These are phyloP conservation scores for Xanthoceras sorbifolium DNA, from an alignment of 345 rosid genomes.

Conservation along the genomic window DNA sequence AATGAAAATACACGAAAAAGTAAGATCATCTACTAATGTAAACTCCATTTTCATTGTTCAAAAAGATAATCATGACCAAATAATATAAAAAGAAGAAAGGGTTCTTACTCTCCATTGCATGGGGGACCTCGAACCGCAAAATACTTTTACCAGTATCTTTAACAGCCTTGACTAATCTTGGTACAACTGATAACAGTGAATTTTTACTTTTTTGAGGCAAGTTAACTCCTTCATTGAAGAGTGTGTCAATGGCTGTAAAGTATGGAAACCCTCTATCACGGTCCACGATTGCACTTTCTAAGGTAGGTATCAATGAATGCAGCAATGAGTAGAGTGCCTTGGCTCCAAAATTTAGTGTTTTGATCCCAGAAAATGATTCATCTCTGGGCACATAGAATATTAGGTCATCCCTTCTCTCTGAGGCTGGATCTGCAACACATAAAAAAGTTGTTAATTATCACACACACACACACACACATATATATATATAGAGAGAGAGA, in stretches of 20 bases:
- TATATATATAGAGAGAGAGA: no score
- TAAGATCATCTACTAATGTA: background rate
- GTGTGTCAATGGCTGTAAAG: slow-evolving; percentile 61
- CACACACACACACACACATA: no score
- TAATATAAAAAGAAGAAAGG: background rate
- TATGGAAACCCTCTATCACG: slow-evolving; percentile 52
- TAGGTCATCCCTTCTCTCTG: slow-evolving; percentile 44
- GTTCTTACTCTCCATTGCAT: slow-evolving; percentile 44
- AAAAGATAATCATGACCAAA: no score
- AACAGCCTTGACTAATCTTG: slow-evolving; percentile 53
- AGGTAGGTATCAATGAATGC: slow-evolving; percentile 54
- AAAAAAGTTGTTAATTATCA: background rate
- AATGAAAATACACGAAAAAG: background rate
- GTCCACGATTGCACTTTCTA: slow-evolving; percentile 47
- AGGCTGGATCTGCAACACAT: slow-evolving; percentile 41
- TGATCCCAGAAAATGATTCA: slow-evolving; percentile 63
- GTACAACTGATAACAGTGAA: slow-evolving; percentile 46
- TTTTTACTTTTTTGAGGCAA: slow-evolving; percentile 32
- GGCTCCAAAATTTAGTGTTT: slow-evolving; percentile 56
- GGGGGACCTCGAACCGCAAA: slow-evolving; percentile 60
- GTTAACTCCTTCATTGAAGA: slow-evolving; percentile 60
- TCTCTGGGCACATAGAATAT: slow-evolving; percentile 72
- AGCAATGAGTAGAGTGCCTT: slow-evolving; percentile 59
- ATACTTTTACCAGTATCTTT: slow-evolving; percentile 35
- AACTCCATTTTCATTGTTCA: no score